These are phyloP conservation scores for Amanita inopinata DNA, from an alignment of 768 basidiomycete species.

Conservation along the genomic window DNA sequence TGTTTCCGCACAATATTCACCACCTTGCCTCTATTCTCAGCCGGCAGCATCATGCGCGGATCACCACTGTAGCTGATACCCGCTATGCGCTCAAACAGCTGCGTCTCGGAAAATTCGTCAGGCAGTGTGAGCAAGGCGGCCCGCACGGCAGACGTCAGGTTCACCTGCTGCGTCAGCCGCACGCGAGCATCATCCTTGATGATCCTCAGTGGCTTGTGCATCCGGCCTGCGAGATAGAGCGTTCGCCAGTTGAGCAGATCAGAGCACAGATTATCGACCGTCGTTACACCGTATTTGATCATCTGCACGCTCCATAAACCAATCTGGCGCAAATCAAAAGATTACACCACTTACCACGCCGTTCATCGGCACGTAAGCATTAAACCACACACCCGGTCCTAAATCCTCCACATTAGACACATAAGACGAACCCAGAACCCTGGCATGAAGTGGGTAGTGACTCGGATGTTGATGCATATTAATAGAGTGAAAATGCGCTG, in stretches of 20 bases:
- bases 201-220: conserved; percentile 95
- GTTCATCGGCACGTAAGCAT: conserved; percentile 76
- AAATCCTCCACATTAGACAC: conserved; percentile 71
- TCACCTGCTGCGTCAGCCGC: conserved; percentile 86
- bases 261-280: conserved; percentile 78
- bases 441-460: conserved; percentile 87
- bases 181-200: conserved; percentile 91
- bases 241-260: conserved; percentile 91
- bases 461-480: conserved; percentile 88
- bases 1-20: conserved; percentile 84
- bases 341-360: conserved; percentile 57
- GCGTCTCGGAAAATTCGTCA: conserved; percentile 66
- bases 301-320: conserved; percentile 33
- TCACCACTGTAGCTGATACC: conserved; percentile 84
- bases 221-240: conserved; percentile 88
- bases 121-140: conserved; percentile 86
- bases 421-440: conserved; percentile 74
- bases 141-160: conserved; percentile 83
- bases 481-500: conserved; percentile 89
- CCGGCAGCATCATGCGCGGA: conserved; percentile 88
- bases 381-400: conserved; percentile 92
- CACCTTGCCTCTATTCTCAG: conserved; percentile 93
- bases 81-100: conserved; percentile 81
- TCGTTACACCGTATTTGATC: conserved; percentile 96
- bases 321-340: conserved; percentile 7